These are phyloP conservation scores for Cordyceps cicadae DNA, from an alignment of 2,329 filamentous ascomycete species.

Conservation along the genomic window DNA sequence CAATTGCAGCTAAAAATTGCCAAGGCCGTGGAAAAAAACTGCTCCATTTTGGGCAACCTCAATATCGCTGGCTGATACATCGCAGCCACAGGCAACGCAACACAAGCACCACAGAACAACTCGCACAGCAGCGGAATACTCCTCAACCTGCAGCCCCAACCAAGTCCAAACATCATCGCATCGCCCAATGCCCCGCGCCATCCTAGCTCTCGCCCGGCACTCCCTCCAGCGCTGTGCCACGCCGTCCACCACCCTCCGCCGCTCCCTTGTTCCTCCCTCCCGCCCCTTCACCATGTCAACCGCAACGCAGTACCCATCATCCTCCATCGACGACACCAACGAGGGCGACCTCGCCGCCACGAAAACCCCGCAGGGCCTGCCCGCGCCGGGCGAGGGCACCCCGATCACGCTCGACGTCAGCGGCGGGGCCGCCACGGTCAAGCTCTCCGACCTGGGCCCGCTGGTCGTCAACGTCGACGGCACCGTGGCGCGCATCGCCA, in stretches of 20 bases:
- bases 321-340: neutral
- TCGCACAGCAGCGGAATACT: neutral
- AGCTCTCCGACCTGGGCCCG: constrained; percentile 61
- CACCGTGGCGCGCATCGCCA: constrained; percentile 59
- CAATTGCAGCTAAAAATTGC: neutral
- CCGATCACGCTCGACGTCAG: constrained; percentile 26
- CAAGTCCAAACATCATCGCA: neutral
- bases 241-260: neutral
- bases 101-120: neutral
- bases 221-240: neutral
- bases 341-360: neutral
- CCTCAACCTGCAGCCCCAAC: neutral
- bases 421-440: constrained; percentile 32
- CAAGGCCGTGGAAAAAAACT: neutral
- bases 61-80: neutral
- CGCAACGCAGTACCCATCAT: neutral
- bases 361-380: constrained; percentile 16
- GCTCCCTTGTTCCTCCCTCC: neutral
- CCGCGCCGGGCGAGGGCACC: constrained; percentile 18
- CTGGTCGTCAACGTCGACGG: constrained; percentile 68
- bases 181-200: constrained; percentile 2
- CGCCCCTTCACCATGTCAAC: constrained; percentile 3
- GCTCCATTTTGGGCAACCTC: neutral
- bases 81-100: neutral
- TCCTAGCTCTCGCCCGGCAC: neutral